phyloP scores from a whole-genome alignment of 768 basidiomycete species.

The Amanita rubescens region DNA sequence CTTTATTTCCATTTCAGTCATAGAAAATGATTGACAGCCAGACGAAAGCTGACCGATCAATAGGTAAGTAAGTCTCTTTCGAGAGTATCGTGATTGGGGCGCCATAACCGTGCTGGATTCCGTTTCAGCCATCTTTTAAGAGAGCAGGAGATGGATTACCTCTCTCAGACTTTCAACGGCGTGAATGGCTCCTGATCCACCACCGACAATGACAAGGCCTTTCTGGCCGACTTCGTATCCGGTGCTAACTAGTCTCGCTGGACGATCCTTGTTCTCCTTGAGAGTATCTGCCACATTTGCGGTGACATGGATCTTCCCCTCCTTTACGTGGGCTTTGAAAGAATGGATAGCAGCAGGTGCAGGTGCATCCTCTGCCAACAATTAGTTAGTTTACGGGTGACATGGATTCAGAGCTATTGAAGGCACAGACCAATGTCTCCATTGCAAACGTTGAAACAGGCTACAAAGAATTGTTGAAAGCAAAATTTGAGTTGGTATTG shows the following conservation, averaged over 20 bases:
- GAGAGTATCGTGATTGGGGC: slow-evolving; percentile 73
- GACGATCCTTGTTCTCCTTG: slow-evolving; percentile 60
- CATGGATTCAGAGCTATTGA: slow-evolving; percentile 4
- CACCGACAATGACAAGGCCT: slow-evolving; percentile 80
- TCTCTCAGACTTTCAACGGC: slow-evolving; percentile 77
- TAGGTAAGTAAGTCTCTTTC: slow-evolving; percentile 74
- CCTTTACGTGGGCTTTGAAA: slow-evolving; percentile 58
- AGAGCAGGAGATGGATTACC: slow-evolving; percentile 28
- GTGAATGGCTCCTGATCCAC: slow-evolving; percentile 74
- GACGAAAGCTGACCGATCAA: slow-evolving; percentile 55
- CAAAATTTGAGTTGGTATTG: neutral
- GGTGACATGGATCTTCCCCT: slow-evolving; percentile 74
- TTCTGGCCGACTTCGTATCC: slow-evolving; percentile 41
- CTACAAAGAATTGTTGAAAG: slow-evolving; percentile 26
- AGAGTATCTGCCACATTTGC: slow-evolving; percentile 55
- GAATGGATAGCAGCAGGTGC: slow-evolving; percentile 75
- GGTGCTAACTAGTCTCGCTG: slow-evolving; percentile 45
- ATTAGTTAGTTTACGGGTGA: neutral
- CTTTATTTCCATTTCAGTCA: slow-evolving; percentile 26
- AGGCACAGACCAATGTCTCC: slow-evolving; percentile 63
- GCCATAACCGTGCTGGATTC: slow-evolving; percentile 60
- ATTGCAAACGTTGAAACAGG: slow-evolving; percentile 82
- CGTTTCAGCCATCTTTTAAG: neutral
- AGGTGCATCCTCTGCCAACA: slow-evolving; percentile 72
- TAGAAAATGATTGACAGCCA: neutral